Evolutionary conservation across 305 asterid species (phyloP), one percentile per base, ranked within the genome.

Genomic region (Plantago coronopus): DNA sequence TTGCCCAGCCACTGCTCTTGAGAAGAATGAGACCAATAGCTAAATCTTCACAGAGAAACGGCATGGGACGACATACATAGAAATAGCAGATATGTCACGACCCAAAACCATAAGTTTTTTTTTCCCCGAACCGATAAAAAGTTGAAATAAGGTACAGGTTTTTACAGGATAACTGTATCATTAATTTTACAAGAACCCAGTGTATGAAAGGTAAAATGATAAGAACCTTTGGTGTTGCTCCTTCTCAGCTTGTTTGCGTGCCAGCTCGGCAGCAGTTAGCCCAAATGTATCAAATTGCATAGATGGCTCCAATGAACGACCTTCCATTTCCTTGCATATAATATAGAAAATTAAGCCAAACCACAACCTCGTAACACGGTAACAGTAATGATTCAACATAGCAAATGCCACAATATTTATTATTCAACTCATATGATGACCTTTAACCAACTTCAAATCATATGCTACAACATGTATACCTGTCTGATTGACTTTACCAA

Each of bases 221-320:
- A 59, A 65, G 64, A 50, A 88, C 96, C 98, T 86, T 67, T 84
- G 80, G 50, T 77, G 73, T 63, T 83, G 96, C 64, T 91, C 97
- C 83, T 81, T 83, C 53, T 88, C 95, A 71, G 82, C 93, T 71
- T 88, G 89, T 81, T 86, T 88, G 38, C 94, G 88, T 50, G 89
- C 95, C 76, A 72, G 54, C 71, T 88, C 95, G 17, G 87, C 89
- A 23, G 97, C 89, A 27, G 95, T 91, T 65, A 83, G 84, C 53
- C 98, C 96, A 75, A 91, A 91, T 16, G 96, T 91, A 72, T 91
- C 98, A 66, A 86, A 91, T 71, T 88, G 85, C 84, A 78, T 76
- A 58, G 96, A 86, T 59, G 93, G 80, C 61, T 74, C 87, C 70
- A 91, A 58, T 55, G 95, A 78, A 50, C 76, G 81, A 43, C 84